Conservation (phyloP, 805 yeast species). For the Candida sithepensis region DNA sequence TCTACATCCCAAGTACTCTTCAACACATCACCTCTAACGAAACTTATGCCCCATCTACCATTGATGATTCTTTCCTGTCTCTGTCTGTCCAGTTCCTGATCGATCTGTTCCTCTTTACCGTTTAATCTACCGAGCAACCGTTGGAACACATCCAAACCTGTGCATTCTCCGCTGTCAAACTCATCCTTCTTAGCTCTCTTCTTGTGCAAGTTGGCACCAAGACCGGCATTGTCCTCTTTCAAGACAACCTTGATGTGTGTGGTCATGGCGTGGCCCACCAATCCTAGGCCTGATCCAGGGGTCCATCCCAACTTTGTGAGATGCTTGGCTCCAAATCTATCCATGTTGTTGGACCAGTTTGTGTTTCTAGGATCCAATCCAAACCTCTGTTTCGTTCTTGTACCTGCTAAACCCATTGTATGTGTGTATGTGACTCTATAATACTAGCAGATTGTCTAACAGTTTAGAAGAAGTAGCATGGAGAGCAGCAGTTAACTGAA, state of each 20-base stretch:
- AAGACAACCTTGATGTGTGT: constrained; percentile 79
- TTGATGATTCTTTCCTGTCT: constrained; percentile 67
- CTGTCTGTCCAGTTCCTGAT: constrained; percentile 63
- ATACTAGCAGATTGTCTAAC: too few relatives aligned
- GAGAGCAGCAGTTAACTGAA: too few relatives aligned
- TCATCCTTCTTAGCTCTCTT: constrained; percentile 52
- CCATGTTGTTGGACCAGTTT: constrained; percentile 84
- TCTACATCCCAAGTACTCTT: constrained; percentile 80
- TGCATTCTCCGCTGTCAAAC: constrained; percentile 77
- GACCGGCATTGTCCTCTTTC: constrained; percentile 80
- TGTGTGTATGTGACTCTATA: background rate
- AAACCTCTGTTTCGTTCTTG: constrained; percentile 75
- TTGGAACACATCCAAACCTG: constrained; percentile 92
- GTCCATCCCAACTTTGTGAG: constrained; percentile 84
- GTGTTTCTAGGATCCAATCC: constrained; percentile 94
- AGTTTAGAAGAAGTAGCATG: too few relatives aligned
- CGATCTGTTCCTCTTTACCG: constrained; percentile 71
- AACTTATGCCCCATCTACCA: constrained; percentile 85
- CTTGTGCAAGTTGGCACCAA: constrained; percentile 74
- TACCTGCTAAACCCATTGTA: constrained; percentile 77
- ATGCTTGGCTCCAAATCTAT: constrained; percentile 85
- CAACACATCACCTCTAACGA: constrained; percentile 80
- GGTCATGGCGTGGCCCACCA: constrained; percentile 61
- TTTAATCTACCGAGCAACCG: constrained; percentile 83
- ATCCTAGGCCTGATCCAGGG: constrained; percentile 87